A percentile compares a stretch with the other conserved stretches of the same genome.
Conservation (phyloP, 73 alveolate species). For the Loxodes magnus region DNA sequence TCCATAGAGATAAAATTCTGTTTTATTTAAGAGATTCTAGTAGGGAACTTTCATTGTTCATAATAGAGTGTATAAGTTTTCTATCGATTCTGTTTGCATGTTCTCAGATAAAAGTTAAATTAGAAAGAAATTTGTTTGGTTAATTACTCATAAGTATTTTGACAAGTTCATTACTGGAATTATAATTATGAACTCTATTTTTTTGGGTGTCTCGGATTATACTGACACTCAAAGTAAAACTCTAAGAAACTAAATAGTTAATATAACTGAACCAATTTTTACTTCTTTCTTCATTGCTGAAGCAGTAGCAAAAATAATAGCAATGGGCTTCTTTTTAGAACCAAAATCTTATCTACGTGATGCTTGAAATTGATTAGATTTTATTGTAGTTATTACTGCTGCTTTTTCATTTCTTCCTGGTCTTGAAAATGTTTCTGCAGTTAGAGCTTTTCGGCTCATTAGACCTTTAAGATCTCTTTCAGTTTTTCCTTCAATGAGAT, state of each 20-base stretch:
- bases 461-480: too few relatives aligned
- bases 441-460: too few relatives aligned
- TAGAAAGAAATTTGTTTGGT: neutral
- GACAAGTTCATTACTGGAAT: constrained; percentile 8
- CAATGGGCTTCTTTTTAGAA: constrained; percentile 11
- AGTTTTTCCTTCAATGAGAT: too few relatives aligned
- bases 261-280: constrained; percentile 6
- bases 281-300: constrained; percentile 9
- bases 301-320: constrained; percentile 4
- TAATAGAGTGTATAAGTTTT: neutral
- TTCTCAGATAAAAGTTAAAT: neutral
- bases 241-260: constrained; percentile 10
- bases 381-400: neutral
- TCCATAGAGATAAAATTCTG: too few relatives aligned
- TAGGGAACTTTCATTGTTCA: too few relatives aligned
- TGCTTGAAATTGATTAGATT: too few relatives aligned
- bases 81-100: neutral
- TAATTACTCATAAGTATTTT: constrained; percentile 6
- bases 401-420: neutral
- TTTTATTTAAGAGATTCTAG: too few relatives aligned
- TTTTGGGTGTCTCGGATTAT: constrained; percentile 21
- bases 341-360: too few relatives aligned
- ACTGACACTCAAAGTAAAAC: constrained; percentile 2
- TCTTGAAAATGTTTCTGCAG: too few relatives aligned
- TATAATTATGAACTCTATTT: constrained; percentile 14